Conservation (phyloP, 2,329 filamentous ascomycete genomes). For the Atkinsonella texensis region DNA sequence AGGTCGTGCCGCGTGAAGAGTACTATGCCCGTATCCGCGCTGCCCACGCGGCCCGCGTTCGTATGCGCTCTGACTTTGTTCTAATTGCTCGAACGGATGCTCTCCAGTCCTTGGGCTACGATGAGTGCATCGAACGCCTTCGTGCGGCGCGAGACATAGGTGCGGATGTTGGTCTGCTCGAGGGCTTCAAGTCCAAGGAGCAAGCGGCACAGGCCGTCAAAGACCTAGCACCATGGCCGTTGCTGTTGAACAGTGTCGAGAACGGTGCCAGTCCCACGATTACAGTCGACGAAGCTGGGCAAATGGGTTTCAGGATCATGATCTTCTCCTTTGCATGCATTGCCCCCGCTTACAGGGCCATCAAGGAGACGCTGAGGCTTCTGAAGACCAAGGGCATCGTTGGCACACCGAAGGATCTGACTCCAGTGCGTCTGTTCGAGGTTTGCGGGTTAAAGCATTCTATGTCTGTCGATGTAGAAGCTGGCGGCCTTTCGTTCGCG, state of each 20-base stretch:
- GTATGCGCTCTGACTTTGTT: conserved; percentile 43
- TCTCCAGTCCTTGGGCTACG: conserved; percentile 43
- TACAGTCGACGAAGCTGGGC: conserved; percentile 37
- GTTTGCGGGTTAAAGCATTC: conserved; percentile 38
- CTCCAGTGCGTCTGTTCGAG: conserved; percentile 36
- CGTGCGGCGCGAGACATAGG: conserved; percentile 38
- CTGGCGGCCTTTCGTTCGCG: conserved; percentile 9
- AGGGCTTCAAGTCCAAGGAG: conserved; percentile 41
- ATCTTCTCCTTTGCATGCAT: conserved; percentile 32
- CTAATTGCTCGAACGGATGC: conserved; percentile 55
- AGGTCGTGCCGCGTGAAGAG: conserved; percentile 40
- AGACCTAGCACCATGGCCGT: conserved; percentile 35
- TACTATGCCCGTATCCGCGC: conserved; percentile 45
- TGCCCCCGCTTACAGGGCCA: conserved; percentile 33
- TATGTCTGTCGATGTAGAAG: conserved; percentile 32
- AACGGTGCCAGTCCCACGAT: conserved; percentile 44
- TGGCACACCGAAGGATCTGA: conserved; percentile 29
- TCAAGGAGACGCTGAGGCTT: conserved; percentile 24
- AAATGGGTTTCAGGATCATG: conserved; percentile 46
- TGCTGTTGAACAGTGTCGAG: conserved; percentile 46
- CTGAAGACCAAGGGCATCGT: conserved; percentile 27
- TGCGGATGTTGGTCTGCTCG: conserved; percentile 48
- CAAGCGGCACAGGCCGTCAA: conserved; percentile 34
- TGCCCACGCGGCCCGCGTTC: conserved; percentile 36
- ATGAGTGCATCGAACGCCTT: conserved; percentile 40